Percentiles rank a stretch among this genome's conserved stretches.
Evolutionary conservation across 2,329 filamentous ascomycete genomes (phyloP).

Genomic region (Diaporthe caulivora): DNA sequence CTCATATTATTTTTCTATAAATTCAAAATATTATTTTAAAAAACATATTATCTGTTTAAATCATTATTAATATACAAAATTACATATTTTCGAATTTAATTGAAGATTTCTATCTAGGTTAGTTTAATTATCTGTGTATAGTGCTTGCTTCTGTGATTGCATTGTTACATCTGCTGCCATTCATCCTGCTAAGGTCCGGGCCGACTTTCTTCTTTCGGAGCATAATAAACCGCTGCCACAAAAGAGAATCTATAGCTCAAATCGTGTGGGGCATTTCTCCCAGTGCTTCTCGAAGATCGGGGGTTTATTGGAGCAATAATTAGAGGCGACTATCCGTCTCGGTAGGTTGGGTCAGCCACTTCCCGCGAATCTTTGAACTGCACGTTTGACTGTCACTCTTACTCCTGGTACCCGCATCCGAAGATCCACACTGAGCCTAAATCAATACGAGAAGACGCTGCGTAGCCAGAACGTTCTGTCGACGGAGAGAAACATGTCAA

Average conservation of each 20-base stretch:
- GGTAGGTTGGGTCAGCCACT: not conserved
- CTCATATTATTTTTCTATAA: too few species aligned
- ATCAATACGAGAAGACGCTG: not conserved
- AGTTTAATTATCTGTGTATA: not conserved
- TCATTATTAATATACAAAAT: too few species aligned
- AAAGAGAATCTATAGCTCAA: not conserved
- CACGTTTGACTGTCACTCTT: too few species aligned
- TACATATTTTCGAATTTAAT: too few species aligned
- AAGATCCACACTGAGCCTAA: not conserved
- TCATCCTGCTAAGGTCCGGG: not conserved
- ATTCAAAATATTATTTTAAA: too few species aligned
- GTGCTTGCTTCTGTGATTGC: not conserved
- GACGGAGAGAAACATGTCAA: not conserved
- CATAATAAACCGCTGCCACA: too few species aligned
- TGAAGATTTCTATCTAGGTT: too few species aligned
- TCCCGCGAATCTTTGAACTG: not conserved
- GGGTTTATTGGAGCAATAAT: slow-evolving; percentile 24
- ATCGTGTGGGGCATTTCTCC: not conserved
- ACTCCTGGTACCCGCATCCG: too few species aligned
- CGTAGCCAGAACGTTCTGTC: too few species aligned
- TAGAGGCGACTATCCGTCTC: not conserved
- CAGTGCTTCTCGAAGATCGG: not conserved
- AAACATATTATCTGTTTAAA: too few species aligned
- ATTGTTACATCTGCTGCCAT: slow-evolving; percentile 13
- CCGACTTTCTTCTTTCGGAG: not conserved